Evolutionary conservation across 2,329 filamentous ascomycete genomes (phyloP).

Genomic region (Penicillium sp.): DNA sequence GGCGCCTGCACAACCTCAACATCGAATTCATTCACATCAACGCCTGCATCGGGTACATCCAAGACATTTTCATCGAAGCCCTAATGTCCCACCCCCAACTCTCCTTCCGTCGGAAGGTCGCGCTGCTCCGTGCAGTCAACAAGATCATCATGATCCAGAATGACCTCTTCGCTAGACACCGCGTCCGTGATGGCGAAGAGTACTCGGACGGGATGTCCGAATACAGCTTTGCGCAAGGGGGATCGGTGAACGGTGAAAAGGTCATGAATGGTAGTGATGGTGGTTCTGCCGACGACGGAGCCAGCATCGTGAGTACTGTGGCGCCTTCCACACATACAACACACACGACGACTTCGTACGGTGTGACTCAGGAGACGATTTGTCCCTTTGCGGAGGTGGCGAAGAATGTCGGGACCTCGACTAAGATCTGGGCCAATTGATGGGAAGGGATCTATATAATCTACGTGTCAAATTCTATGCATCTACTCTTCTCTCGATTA

Average conservation of each 20-base stretch:
- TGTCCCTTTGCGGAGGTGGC: conserved; percentile 32
- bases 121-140: conserved; percentile 66
- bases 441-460: neutral
- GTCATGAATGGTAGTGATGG: conserved; percentile 39
- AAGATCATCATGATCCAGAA: conserved; percentile 89
- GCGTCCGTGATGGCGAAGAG: conserved; percentile 64
- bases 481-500: neutral
- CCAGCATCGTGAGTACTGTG: conserved; percentile 24
- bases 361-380: conserved; percentile 8
- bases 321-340: conserved; percentile 13
- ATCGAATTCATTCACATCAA: conserved; percentile 78
- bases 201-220: conserved; percentile 43
- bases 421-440: conserved; percentile 30
- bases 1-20: conserved; percentile 65
- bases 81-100: conserved; percentile 67
- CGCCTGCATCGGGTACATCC: conserved; percentile 65
- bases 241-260: conserved; percentile 60
- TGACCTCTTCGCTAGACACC: conserved; percentile 79
- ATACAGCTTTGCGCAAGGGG: conserved; percentile 53
- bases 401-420: conserved; percentile 21
- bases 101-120: conserved; percentile 62
- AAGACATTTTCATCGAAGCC: conserved; percentile 71
- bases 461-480: too few relatives aligned
- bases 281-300: conserved; percentile 27
- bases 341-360: neutral